Evolutionary conservation across 331 rosid genomes (phyloP), one percentile per base, ranked within the genome.

Genomic region (Dryas integrifolia): DNA sequence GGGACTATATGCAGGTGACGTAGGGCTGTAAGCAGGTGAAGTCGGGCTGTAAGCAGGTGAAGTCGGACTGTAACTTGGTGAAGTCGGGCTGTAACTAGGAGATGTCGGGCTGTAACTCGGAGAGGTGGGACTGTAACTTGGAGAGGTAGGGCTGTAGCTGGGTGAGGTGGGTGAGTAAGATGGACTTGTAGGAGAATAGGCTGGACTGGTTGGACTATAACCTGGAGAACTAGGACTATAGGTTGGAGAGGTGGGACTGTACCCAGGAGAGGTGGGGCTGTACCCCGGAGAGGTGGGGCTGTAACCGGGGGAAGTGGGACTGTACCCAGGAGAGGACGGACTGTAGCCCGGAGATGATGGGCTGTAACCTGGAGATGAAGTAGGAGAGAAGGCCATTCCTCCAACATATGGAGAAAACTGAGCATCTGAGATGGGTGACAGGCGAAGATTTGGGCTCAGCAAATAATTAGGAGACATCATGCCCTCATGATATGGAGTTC

Each of bases 171-270:
- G 97, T 0, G 88, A 83, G 81, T 92, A 95, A 52, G 96, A 89
- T 51, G 99, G 98, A 77, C 97, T 89, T 0, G 97, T 95, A 65
- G 98, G 99, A 44, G 99, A 95, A 80, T 95, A 95, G 10, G 97
- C 99, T 44, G 99, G 97, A 79, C 97, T 95, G 6, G 99, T 95
- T 4, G 99, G 99, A 75, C 96, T 88, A 58, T 95, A 95, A 10
- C 98, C 98, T 0, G 99, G 97, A 72, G 99, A 95, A 64, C 98
- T 92, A 67, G 99, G 99, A 70, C 99, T 95, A 64, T 95, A 95
- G 4, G 99, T 95, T 1, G 97, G 97, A 73, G 98, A 90, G 38
- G 98, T 90, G 7, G 98, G 98, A 45, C 98, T 93, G 76, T 93
- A 93, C 0, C 98, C 98, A 0, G 98, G 98, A 1, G 97, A 91